Evolutionary conservation across 805 yeast genomes (phyloP).

Genomic region (Saccharomyces paradoxus): DNA sequence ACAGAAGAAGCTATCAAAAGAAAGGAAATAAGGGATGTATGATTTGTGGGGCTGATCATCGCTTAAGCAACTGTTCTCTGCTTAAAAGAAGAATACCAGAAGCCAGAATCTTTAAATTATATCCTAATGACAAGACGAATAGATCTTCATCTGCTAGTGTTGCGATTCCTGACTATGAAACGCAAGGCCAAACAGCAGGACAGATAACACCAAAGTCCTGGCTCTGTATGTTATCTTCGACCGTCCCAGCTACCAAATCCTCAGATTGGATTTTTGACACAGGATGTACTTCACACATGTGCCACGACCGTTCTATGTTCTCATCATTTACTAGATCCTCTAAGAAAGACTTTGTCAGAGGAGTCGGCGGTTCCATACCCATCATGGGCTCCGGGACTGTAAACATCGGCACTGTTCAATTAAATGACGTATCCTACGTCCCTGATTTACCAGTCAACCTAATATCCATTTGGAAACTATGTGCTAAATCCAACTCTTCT

Average conservation of each 20-base stretch:
- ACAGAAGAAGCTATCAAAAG: not conserved
- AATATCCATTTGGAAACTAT: not conserved
- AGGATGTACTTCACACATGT: slow-evolving; percentile 5
- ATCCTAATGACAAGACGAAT: no score
- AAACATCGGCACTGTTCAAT: not conserved
- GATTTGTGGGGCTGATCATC: not conserved
- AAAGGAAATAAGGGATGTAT: not conserved
- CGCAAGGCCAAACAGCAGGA: no score
- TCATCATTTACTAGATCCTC: not conserved
- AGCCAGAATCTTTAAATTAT: not conserved
- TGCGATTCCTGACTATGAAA: no score
- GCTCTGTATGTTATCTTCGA: no score
- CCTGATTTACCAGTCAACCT: slow-evolving; percentile 2
- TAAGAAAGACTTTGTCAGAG: not conserved
- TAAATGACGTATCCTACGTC: slow-evolving; percentile 2
- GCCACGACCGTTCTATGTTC: not conserved
- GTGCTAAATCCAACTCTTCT: not conserved
- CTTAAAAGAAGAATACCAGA: not conserved
- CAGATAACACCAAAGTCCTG: no score
- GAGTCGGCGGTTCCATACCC: slow-evolving; percentile 3
- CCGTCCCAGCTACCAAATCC: no score
- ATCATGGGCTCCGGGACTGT: slow-evolving; percentile 3
- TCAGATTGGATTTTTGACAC: slow-evolving; percentile 3
- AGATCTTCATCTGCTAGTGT: no score
- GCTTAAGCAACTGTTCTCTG: not conserved